phyloP scores from a whole-genome alignment of 805 yeast species.

The Ogataea ramenticola region DNA sequence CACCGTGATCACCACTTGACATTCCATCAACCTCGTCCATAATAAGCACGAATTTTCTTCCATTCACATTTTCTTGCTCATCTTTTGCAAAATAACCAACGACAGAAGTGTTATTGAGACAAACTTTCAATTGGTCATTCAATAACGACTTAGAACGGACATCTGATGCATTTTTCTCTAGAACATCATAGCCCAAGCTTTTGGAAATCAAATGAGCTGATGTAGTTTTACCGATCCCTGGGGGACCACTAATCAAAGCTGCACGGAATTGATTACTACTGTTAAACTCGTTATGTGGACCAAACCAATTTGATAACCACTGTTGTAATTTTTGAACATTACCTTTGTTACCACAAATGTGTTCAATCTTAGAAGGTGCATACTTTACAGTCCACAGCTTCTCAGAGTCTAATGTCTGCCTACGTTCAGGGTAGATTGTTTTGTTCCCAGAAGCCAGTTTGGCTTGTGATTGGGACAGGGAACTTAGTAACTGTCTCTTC shows the following conservation, averaged over 20 bases:
- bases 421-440: slow-evolving; percentile 8
- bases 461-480: not conserved
- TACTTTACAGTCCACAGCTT: slow-evolving; percentile 90
- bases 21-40: slow-evolving; percentile 99
- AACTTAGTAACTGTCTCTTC: slow-evolving; percentile 17
- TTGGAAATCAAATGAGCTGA: slow-evolving; percentile 73
- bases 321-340: slow-evolving; percentile 53
- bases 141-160: slow-evolving; percentile 79
- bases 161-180: slow-evolving; percentile 83
- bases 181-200: slow-evolving; percentile 60
- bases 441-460: not conserved
- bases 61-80: slow-evolving; percentile 24
- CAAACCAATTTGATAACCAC: slow-evolving; percentile 83
- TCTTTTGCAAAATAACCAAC: slow-evolving; percentile 58
- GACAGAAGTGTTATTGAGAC: slow-evolving; percentile 76
- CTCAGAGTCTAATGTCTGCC: slow-evolving; percentile 42
- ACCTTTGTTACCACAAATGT: slow-evolving; percentile 88
- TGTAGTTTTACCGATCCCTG: slow-evolving; percentile 80
- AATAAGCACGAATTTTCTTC: slow-evolving; percentile 66
- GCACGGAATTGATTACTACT: slow-evolving; percentile 49
- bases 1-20: slow-evolving; percentile 99
- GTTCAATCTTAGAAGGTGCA: slow-evolving; percentile 72
- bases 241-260: slow-evolving; percentile 80
- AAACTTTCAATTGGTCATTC: slow-evolving; percentile 59
- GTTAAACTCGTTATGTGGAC: slow-evolving; percentile 22